Evolutionary conservation across 140 eudicot genomes (phyloP), one percentile per base, ranked within the genome.

Genomic region (Stevia rebaudiana): DNA sequence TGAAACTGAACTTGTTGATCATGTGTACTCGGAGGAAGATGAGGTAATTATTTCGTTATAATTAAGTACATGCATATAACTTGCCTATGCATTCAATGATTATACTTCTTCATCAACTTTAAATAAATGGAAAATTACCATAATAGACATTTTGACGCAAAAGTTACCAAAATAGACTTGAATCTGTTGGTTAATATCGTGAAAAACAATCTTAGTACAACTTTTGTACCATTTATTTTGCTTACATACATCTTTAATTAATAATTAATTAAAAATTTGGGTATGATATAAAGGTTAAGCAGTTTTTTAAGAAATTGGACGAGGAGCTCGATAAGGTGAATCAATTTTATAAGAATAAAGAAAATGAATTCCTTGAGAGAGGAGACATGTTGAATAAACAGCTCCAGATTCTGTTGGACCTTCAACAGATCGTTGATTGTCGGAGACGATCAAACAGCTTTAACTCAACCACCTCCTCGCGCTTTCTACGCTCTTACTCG

Each of bases 261-360:
- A n/a, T n/a, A n/a, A n/a, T n/a, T n/a, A n/a, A n/a, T n/a, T n/a
- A n/a, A n/a, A n/a, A n/a, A n/a, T n/a, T n/a, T n/a, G n/a, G n/a
- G 33, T 28, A 28, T 28, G 33, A 10, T 40, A 3, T 8, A 22
- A 1, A 56, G 97, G 88, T 87, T 11, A 84, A 63, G 61, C 48
- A 30, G 48, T 91, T 84, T 55, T 91, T 91, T 21, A 86, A 88
- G 55, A 81, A 72, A 67, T 72, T 92, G 78, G 96, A 88, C 13
- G 86, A 83, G 36, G 98, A 92, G 73, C 78, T 88, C 0, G 80
- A 83, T 16, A 92, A 92, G 70, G 98, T 92, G 77, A 88, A 88
- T 73, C 78, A 79, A 52, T 92, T 92, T 69, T 92, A 92, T 75
- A 71, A 21, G 44, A 75, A 70, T 0, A 92, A 86, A 70, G 98